Evolutionary conservation across 768 basidiomycete species (phyloP).

Genomic region (Candolleomyces eurysporus): DNA sequence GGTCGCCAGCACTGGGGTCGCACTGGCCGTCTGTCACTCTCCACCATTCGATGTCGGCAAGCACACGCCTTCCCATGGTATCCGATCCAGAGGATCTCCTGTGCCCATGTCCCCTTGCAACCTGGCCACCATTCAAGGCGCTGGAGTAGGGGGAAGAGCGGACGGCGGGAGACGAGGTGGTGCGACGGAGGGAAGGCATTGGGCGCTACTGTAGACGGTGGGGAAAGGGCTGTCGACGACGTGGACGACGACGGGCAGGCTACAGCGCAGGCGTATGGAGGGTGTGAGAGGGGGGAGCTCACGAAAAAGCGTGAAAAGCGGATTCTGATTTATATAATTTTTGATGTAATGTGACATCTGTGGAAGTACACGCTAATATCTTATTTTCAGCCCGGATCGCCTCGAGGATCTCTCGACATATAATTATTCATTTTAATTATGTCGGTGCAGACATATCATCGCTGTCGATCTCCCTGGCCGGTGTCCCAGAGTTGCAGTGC

Average conservation of each 20-base stretch:
- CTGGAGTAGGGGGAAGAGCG: slow-evolving; percentile 59
- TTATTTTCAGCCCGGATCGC: slow-evolving; percentile 5
- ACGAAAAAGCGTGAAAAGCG: slow-evolving; percentile 30
- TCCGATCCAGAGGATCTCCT: slow-evolving; percentile 73
- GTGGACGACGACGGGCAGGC: slow-evolving; percentile 34
- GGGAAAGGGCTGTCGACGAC: slow-evolving; percentile 18
- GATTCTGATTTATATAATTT: slow-evolving; percentile 46
- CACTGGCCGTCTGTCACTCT: slow-evolving; percentile 72
- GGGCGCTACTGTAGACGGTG: slow-evolving; percentile 13
- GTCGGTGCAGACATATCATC: neutral
- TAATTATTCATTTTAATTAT: neutral
- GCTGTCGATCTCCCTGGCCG: neutral
- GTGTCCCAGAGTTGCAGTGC: neutral
- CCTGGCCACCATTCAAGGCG: slow-evolving; percentile 23
- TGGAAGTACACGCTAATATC: slow-evolving; percentile 24
- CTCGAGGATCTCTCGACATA: neutral
- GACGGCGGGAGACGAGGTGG: slow-evolving; percentile 66
- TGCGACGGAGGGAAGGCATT: slow-evolving; percentile 79
- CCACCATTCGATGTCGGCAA: slow-evolving; percentile 91
- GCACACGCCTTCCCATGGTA: slow-evolving; percentile 60
- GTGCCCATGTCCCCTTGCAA: slow-evolving; percentile 39
- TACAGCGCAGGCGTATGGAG: slow-evolving; percentile 45
- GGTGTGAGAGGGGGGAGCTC: slow-evolving; percentile 30
- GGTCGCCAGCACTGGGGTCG: slow-evolving; percentile 43
- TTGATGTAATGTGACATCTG: slow-evolving; percentile 29